Base-by-base conservation (phyloP, 2,329 filamentous ascomycete genomes). In the Apiospora kogelbergensis region DNA sequence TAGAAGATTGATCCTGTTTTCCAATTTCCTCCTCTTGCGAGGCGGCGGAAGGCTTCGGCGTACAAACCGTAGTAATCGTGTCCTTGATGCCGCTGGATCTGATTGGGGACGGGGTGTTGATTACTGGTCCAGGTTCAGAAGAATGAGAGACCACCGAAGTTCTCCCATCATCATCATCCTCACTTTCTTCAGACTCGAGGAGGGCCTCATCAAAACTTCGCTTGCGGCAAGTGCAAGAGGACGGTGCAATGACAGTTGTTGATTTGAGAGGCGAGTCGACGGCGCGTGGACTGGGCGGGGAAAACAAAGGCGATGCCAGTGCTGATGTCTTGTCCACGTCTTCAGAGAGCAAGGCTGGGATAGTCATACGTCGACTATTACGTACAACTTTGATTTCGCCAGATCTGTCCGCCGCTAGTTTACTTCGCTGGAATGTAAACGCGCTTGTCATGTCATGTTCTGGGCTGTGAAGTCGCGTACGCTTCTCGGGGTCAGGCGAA, bases 401-500 rank as follows among this genome's bases (percentile, higher is more conserved):
- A 17, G 41, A 3, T 4, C 24, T 26, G 65, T 24, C n/a, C 33
- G 44, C 68, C 69, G 37, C 33, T 67, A 11, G 70, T 72, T 78
- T 78, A 70, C 77, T 79, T 37, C 74, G 72, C 22, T 77, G 73
- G 60, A 74, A 79, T 9, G 72, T 74, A 41, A 73, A 78, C 11
- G 77, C 77, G 69, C 76, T 78, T 6, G 77, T 76, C 76, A 78
- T 78, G 26, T 79, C 77, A n/a, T 76, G 53, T 24, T 78, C 76
- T 3, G 70, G 72, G 44, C 70, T 73, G 20, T 71, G 70, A 15
- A 46, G 57, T 17, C 70, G 69, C 7, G 46, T 72, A 33, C 37
- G 44, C 0, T 53, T 60, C 64, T 33, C 69, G 20, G 42, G 71
- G 53, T 63, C 72, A 69, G 40, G 71, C 67, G 26, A 30, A 64